Evolutionary conservation across 768 basidiomycete species (phyloP).

Genomic region (Boletus huronensis): DNA sequence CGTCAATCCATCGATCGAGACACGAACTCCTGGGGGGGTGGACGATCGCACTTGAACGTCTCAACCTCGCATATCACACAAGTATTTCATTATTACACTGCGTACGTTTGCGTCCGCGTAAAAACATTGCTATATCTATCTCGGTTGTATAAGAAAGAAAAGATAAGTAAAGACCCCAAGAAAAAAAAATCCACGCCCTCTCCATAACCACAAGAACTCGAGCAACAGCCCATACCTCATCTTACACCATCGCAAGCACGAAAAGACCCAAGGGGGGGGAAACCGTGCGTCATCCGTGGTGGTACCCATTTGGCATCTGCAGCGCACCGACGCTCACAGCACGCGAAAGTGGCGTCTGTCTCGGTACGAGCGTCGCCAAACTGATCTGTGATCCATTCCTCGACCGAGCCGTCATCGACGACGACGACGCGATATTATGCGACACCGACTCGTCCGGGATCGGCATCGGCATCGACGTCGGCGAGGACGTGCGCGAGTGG

Average conservation of each 20-base stretch:
- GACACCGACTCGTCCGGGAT: constrained; percentile 14
- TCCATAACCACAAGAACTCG: background rate
- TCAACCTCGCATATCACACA: background rate
- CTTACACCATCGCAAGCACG: background rate
- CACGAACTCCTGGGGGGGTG: too few species aligned
- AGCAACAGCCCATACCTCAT: background rate
- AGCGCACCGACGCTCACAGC: constrained; percentile 24
- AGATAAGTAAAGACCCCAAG: background rate
- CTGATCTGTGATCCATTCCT: constrained; percentile 66
- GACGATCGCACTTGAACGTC: too few species aligned
- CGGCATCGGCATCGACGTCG: constrained; percentile 13
- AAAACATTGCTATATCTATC: background rate
- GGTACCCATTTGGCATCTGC: constrained; percentile 14
- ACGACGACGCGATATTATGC: constrained; percentile 38
- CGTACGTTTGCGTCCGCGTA: background rate
- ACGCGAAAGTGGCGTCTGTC: constrained; percentile 39
- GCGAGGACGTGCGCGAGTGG: constrained; percentile 32
- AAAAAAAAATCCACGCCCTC: too few species aligned
- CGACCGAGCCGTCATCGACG: constrained; percentile 50
- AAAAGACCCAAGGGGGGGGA: background rate
- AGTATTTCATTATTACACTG: background rate
- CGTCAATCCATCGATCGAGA: too few species aligned
- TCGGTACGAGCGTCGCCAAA: constrained; percentile 50
- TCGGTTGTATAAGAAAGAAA: background rate
- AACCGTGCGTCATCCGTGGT: constrained; percentile 3